Percentiles rank a stretch among this genome's conserved stretches.
Evolutionary conservation across 1,284 basidiomycete genomes (phyloP).

Genomic region (Clitocybe nebularis): DNA sequence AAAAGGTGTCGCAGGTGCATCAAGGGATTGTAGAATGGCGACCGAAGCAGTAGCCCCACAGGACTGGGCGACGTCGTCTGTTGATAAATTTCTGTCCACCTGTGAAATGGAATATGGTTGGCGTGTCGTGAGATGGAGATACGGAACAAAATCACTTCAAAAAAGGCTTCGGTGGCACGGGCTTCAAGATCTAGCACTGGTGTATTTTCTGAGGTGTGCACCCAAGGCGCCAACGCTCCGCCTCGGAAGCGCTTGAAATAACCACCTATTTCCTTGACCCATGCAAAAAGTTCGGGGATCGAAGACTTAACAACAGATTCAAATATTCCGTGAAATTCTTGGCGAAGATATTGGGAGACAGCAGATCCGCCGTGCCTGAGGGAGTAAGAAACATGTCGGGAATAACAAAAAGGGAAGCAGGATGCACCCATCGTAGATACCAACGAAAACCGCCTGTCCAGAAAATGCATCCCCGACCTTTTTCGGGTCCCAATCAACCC

Average conservation of each 20-base stretch:
- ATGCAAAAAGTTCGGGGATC: constrained; percentile 72
- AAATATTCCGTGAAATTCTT: constrained; percentile 77
- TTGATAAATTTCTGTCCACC: constrained; percentile 63
- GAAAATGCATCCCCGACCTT: constrained; percentile 53
- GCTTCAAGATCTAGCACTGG: constrained; percentile 75
- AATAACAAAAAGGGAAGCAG: neutral
- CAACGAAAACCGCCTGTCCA: constrained; percentile 79
- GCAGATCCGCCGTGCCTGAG: constrained; percentile 75
- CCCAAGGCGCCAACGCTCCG: constrained; percentile 72
- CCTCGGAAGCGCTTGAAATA: constrained; percentile 88
- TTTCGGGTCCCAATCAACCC: constrained; percentile 71
- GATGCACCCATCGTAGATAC: constrained; percentile 83
- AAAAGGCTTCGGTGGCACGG: constrained; percentile 80
- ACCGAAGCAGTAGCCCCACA: constrained; percentile 91
- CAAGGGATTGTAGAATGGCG: constrained; percentile 83
- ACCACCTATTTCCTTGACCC: constrained; percentile 77
- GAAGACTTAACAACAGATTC: constrained; percentile 68
- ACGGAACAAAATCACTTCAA: constrained; percentile 51
- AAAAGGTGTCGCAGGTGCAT: constrained; percentile 71
- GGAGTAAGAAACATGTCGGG: constrained; percentile 11
- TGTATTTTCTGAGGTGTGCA: constrained; percentile 36
- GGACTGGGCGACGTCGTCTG: constrained; percentile 55
- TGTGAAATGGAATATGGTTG: constrained; percentile 20
- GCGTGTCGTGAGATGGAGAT: constrained; percentile 6
- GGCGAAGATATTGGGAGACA: constrained; percentile 72